phyloP scores from a whole-genome alignment of 192 early-diverging fungal genomes.

The Coemansia sp. region DNA sequence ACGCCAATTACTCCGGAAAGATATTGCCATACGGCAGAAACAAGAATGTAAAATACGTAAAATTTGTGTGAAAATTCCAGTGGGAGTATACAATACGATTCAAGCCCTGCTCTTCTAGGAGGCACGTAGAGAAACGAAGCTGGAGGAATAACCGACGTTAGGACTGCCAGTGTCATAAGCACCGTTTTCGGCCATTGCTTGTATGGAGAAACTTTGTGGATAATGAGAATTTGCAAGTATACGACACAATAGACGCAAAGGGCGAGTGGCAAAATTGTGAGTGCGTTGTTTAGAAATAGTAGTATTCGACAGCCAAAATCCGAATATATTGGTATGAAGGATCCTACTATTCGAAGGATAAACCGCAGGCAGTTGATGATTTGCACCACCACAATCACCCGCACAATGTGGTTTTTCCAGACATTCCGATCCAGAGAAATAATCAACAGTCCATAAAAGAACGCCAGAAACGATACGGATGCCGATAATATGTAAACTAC shows the following conservation, averaged over 20 bases:
- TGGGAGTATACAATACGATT: slow-evolving; percentile 11
- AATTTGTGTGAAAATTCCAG: not conserved
- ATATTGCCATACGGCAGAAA: slow-evolving; percentile 23
- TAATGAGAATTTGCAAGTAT: slow-evolving; percentile 37
- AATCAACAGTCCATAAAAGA: slow-evolving; percentile 23
- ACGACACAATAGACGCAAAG: slow-evolving; percentile 34
- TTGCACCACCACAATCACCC: slow-evolving; percentile 28
- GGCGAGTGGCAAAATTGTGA: slow-evolving; percentile 15
- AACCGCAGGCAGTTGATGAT: slow-evolving; percentile 27
- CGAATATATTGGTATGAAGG: not conserved
- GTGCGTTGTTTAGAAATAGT: slow-evolving; percentile 23
- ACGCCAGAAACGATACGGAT: slow-evolving; percentile 20
- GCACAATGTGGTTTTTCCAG: slow-evolving; percentile 33
- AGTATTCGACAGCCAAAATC: slow-evolving; percentile 26
- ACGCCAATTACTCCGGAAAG: slow-evolving; percentile 33
- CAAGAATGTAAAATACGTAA: slow-evolving; percentile 18
- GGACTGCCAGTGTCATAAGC: slow-evolving; percentile 7
- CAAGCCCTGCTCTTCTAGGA: not conserved
- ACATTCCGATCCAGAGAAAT: slow-evolving; percentile 3
- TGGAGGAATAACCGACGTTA: slow-evolving; percentile 19
- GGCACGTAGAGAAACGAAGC: slow-evolving; percentile 16
- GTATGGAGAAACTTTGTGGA: slow-evolving; percentile 31
- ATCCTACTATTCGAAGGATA: slow-evolving; percentile 17
- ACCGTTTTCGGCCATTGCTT: slow-evolving; percentile 25
- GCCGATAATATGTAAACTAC: slow-evolving; percentile 12